Percentiles rank a stretch among this genome's conserved stretches.
These are phyloP conservation scores for Suillus bovinus DNA, from an alignment of 768 basidiomycete genomes.

Conservation along the genomic window DNA sequence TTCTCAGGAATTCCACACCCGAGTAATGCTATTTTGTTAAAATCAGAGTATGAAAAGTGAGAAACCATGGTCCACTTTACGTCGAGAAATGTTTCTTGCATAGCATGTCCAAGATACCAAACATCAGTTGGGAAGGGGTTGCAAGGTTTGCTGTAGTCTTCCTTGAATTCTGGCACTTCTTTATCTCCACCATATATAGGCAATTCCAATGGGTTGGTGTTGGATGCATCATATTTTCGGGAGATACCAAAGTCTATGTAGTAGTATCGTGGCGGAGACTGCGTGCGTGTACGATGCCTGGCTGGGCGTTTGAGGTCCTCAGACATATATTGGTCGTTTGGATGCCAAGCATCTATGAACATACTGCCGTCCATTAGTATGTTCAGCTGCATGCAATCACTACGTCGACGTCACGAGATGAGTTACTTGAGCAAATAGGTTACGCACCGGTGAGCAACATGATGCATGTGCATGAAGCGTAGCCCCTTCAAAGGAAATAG, in stretches of 20 bases:
- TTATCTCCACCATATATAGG: conserved; percentile 43
- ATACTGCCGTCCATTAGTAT: conserved; percentile 33
- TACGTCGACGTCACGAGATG: conserved; percentile 22
- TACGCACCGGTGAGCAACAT: conserved; percentile 38
- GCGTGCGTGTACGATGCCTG: conserved; percentile 30
- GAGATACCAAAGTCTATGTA: conserved; percentile 41
- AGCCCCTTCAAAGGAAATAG: conserved; percentile 26
- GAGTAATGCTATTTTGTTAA: background rate
- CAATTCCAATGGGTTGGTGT: conserved; percentile 25
- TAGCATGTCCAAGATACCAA: conserved; percentile 43
- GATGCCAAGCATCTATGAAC: conserved; percentile 30
- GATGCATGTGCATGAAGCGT: conserved; percentile 38
- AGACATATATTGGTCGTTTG: conserved; percentile 8
- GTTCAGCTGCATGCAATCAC: conserved; percentile 32
- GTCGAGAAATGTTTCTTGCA: conserved; percentile 32
- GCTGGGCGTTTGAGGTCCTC: conserved; percentile 19
- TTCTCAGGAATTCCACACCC: conserved; percentile 28
- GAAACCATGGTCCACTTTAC: conserved; percentile 17
- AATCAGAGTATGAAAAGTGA: background rate
- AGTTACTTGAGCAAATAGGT: background rate
- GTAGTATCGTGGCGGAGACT: conserved; percentile 32
- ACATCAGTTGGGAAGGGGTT: conserved; percentile 47
- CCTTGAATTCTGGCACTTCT: conserved; percentile 39
- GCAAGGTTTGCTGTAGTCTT: conserved; percentile 19
- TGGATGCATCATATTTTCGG: conserved; percentile 26